These are phyloP conservation scores for Calonectria ilicicola DNA, from an alignment of 2,329 filamentous ascomycete species.

Conservation along the genomic window DNA sequence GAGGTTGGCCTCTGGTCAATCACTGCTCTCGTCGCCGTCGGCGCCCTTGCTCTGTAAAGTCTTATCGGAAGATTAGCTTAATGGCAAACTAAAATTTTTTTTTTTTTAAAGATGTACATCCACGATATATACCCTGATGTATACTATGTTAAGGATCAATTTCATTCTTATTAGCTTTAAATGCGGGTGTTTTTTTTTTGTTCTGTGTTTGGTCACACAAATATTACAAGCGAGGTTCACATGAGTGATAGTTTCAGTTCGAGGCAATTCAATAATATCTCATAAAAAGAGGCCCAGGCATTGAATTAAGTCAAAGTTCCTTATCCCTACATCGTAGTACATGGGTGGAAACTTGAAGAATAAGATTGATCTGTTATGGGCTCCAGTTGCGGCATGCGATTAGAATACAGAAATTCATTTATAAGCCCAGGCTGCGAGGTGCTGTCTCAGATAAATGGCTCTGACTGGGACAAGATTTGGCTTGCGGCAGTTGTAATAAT, in stretches of 20 bases:
- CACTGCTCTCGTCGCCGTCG: constrained; percentile 64
- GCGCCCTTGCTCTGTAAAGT: constrained; percentile 65
- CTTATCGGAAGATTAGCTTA: neutral
- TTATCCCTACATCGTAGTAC: too few species aligned
- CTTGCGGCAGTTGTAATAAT: too few species aligned
- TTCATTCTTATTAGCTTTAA: constrained; percentile 8
- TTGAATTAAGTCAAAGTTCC: too few species aligned
- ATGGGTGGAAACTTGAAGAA: too few species aligned
- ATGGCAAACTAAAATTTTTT: neutral
- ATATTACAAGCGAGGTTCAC: neutral
- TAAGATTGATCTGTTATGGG: too few species aligned
- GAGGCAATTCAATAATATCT: neutral
- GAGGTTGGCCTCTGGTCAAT: constrained; percentile 63
- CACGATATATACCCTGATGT: constrained; percentile 3
- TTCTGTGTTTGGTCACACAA: neutral
- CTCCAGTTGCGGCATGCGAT: too few species aligned
- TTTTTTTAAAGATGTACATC: constrained; percentile 2
- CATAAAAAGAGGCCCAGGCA: neutral
- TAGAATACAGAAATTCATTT: too few species aligned
- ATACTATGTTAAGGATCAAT: constrained; percentile 7
- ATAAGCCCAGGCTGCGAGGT: too few species aligned
- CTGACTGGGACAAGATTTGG: too few species aligned
- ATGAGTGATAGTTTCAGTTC: neutral
- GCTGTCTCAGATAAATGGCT: too few species aligned
- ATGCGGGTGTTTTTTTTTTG: constrained; percentile 3